A percentile compares a stretch with the other conserved stretches of the same genome.
These are phyloP conservation scores for Panus rudis DNA, from an alignment of 768 basidiomycete genomes.

Conservation along the genomic window DNA sequence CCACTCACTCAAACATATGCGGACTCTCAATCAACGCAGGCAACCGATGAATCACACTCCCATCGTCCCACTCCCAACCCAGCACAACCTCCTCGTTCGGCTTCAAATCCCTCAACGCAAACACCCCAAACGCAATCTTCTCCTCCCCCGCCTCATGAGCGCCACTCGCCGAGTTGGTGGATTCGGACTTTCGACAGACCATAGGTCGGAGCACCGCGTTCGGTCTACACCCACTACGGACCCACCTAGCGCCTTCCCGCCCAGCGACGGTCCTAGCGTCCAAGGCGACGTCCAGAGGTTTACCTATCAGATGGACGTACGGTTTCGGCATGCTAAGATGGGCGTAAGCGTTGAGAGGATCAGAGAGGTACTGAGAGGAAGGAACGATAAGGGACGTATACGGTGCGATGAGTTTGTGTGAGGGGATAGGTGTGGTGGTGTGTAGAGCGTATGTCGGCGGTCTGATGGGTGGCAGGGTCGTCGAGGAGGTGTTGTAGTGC, in stretches of 20 bases:
- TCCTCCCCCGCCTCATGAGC: constrained; percentile 9
- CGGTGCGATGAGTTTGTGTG: constrained; percentile 53
- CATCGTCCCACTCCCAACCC: constrained; percentile 97
- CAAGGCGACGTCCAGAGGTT: constrained; percentile 70
- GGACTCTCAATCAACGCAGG: constrained; percentile 60
- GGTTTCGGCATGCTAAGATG: constrained; percentile 79
- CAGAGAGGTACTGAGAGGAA: constrained; percentile 59
- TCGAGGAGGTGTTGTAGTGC: too few relatives aligned
- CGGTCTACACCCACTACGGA: constrained; percentile 50
- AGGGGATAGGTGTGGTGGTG: constrained; percentile 49
- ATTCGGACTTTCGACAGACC: constrained; percentile 25
- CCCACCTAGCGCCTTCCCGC: constrained; percentile 49
- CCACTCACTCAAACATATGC: constrained; percentile 51
- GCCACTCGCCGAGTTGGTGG: constrained; percentile 5
- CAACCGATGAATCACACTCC: constrained; percentile 72
- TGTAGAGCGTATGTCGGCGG: constrained; percentile 62
- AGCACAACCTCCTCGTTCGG: constrained; percentile 82
- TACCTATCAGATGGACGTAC: constrained; percentile 71
- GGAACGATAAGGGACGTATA: constrained; percentile 60
- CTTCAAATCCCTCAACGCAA: constrained; percentile 68
- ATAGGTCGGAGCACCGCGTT: constrained; percentile 41
- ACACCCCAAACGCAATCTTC: constrained; percentile 67
- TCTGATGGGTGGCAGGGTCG: constrained; percentile 36
- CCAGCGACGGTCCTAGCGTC: constrained; percentile 76
- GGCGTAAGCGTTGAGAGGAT: constrained; percentile 84